Conservation (phyloP, 305 asterid genomes). For the Fraxinus velutina region DNA sequence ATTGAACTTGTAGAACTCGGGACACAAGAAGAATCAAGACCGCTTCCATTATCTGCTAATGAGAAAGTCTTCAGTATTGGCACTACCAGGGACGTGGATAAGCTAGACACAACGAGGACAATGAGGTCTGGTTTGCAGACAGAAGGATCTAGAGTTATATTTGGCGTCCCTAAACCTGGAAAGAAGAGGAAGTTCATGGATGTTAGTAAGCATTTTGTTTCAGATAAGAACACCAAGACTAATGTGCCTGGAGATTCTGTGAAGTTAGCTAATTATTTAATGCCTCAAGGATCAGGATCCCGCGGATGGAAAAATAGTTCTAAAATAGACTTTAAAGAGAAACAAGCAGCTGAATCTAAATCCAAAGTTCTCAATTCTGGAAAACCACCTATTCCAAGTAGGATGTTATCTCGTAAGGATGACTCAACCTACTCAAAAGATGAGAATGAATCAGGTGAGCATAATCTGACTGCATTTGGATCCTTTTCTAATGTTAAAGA, state of each 20-base stretch:
- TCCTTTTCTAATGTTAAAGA: constrained; percentile 45
- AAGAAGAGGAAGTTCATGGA: constrained; percentile 94
- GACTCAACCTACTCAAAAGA: constrained; percentile 45
- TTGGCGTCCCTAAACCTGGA: constrained; percentile 94
- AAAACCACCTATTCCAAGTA: constrained; percentile 62
- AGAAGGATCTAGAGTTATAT: constrained; percentile 70
- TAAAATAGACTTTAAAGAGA: constrained; percentile 58
- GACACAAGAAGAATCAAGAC: constrained; percentile 42
- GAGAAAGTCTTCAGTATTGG: constrained; percentile 67
- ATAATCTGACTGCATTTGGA: constrained; percentile 37
- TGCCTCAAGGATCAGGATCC: constrained; percentile 61
- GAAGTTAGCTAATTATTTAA: constrained; percentile 49
- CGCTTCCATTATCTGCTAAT: constrained; percentile 54
- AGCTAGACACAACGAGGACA: constrained; percentile 48
- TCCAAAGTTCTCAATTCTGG: constrained; percentile 54
- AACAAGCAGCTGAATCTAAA: constrained; percentile 51
- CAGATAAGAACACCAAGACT: constrained; percentile 50
- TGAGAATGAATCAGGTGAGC: constrained; percentile 50
- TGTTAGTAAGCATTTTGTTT: constrained; percentile 86
- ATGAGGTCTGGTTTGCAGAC: constrained; percentile 70
- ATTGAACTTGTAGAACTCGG: constrained; percentile 38
- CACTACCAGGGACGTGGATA: constrained; percentile 47
- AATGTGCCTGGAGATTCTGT: constrained; percentile 48
- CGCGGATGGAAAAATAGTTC: constrained; percentile 51
- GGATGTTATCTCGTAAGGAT: constrained; percentile 52